phyloP scores from a whole-genome alignment of 176 grass and related monocot genomes.

The Rhynchospora pubera region DNA sequence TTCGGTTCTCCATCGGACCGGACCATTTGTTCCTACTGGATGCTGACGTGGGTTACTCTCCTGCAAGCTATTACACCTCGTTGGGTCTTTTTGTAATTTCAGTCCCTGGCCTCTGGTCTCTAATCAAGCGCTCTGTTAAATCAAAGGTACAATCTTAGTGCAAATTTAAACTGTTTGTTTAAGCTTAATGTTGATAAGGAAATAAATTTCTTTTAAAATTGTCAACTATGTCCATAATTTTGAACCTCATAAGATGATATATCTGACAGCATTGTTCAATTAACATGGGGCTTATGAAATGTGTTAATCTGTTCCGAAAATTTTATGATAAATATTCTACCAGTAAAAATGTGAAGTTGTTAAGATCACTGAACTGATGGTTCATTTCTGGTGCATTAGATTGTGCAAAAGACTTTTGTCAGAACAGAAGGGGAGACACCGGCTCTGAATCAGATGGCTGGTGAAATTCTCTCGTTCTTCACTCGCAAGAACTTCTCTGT shows the following conservation, averaged over 20 bases:
- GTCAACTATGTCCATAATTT: not conserved
- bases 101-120: conserved; percentile 90
- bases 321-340: not conserved
- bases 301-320: not conserved
- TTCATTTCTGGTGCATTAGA: conserved; percentile 27
- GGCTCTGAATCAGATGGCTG: conserved; percentile 64
- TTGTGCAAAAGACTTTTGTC: conserved; percentile 92
- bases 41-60: conserved; percentile 69
- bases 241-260: not conserved
- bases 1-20: conserved; percentile 43
- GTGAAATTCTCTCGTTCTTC: conserved; percentile 89
- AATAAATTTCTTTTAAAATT: not conserved
- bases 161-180: not conserved
- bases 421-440: conserved; percentile 39
- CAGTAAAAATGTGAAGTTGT: not conserved
- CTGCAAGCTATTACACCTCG: conserved; percentile 94
- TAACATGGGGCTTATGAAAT: not conserved
- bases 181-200: not conserved
- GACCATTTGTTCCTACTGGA: conserved; percentile 54
- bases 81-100: conserved; percentile 97
- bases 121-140: conserved; percentile 98
- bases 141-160: conserved; percentile 56
- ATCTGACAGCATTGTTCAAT: not conserved
- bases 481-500: conserved; percentile 77
- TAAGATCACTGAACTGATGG: not conserved